These are phyloP conservation scores for Aspergillus puulaauensis DNA, from an alignment of 2,329 filamentous ascomycete genomes.

Conservation along the genomic window DNA sequence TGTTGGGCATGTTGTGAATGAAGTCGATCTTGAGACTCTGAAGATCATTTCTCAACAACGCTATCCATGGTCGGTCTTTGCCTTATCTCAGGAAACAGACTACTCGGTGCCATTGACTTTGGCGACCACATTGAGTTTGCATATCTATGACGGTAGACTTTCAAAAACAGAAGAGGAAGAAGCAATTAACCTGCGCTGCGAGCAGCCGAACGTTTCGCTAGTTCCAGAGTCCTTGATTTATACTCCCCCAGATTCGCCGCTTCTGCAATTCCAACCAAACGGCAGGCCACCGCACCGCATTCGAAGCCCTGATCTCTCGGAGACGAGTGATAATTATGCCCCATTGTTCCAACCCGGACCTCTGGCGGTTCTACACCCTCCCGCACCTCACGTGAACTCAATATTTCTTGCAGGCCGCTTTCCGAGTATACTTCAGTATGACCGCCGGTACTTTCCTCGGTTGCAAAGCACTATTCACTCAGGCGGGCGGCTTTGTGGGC, in stretches of 20 bases:
- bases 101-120: conserved; percentile 73
- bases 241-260: conserved; percentile 31
- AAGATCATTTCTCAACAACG: conserved; percentile 66
- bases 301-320: conserved; percentile 34
- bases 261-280: conserved; percentile 32
- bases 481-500: conserved; percentile 72
- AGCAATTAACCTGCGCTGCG: conserved; percentile 35
- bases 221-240: conserved; percentile 32
- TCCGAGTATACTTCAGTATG: conserved; percentile 83
- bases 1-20: conserved; percentile 72
- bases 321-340: conserved; percentile 56
- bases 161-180: conserved; percentile 35
- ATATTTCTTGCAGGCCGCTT: conserved; percentile 90
- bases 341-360: conserved; percentile 78
- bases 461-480: conserved; percentile 79
- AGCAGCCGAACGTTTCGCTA: conserved; percentile 26
- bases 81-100: conserved; percentile 68
- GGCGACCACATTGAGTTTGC: conserved; percentile 76
- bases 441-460: conserved; percentile 78
- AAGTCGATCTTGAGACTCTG: conserved; percentile 76
- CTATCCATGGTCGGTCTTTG: conserved; percentile 81
- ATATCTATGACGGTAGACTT: conserved; percentile 74
- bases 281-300: conserved; percentile 38
- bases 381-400: conserved; percentile 64
- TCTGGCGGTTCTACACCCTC: conserved; percentile 77